These are phyloP conservation scores for Cylindrotheca closterium DNA, from an alignment of 108 stramenopile genomes.

Conservation along the genomic window DNA sequence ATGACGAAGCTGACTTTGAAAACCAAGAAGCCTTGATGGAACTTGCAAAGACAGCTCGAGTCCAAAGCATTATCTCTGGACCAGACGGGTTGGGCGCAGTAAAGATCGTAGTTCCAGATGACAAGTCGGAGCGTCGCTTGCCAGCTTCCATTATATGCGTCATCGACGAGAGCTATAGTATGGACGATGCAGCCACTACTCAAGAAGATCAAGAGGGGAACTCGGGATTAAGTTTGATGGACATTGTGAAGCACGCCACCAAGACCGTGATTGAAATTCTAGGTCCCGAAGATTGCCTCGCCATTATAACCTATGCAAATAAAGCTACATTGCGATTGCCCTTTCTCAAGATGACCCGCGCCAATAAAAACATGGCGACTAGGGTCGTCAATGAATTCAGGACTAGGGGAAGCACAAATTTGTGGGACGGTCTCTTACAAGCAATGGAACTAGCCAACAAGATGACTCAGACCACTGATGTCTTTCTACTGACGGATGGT, in stretches of 20 bases:
- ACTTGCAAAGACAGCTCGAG: background rate
- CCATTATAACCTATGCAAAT: slow-evolving; percentile 30
- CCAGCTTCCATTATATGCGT: slow-evolving; percentile 14
- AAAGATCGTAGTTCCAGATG: slow-evolving; percentile 3
- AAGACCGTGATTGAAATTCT: slow-evolving; percentile 33
- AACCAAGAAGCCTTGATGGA: background rate
- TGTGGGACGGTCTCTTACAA: slow-evolving; percentile 35
- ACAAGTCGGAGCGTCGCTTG: background rate
- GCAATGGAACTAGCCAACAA: slow-evolving; percentile 25
- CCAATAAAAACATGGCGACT: slow-evolving; percentile 3
- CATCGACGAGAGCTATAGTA: slow-evolving; percentile 24
- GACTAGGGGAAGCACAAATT: slow-evolving; percentile 25
- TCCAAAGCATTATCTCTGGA: background rate
- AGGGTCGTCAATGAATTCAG: slow-evolving; percentile 9
- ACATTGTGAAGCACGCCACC: slow-evolving; percentile 42
- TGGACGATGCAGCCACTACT: slow-evolving; percentile 20
- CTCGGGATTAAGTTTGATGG: slow-evolving; percentile 17
- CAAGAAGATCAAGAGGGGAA: slow-evolving; percentile 4
- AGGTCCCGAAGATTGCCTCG: slow-evolving; percentile 8
- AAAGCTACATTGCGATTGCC: slow-evolving; percentile 6
- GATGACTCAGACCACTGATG: slow-evolving; percentile 1
- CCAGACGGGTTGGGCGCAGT: background rate
- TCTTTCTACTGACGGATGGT: slow-evolving; percentile 7
- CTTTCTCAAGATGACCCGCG: slow-evolving; percentile 1
- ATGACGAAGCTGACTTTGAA: background rate